Evolutionary conservation across 2,329 filamentous ascomycete genomes (phyloP).

Genomic region (Epichloe typhina): DNA sequence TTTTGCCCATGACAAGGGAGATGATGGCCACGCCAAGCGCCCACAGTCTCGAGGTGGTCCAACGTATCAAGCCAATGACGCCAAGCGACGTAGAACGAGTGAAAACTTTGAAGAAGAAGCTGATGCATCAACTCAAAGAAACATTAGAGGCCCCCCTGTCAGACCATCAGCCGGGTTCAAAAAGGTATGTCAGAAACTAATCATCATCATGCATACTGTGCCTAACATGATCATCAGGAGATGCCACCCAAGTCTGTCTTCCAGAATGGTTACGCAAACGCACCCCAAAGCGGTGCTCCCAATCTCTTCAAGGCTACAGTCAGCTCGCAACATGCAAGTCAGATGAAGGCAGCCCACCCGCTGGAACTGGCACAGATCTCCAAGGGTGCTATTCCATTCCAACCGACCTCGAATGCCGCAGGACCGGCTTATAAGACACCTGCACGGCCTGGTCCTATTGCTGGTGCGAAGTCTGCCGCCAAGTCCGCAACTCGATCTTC

Average conservation of each 20-base stretch:
- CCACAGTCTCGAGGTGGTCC: constrained; percentile 36
- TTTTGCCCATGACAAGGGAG: constrained; percentile 51
- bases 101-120: constrained; percentile 55
- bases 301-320: constrained; percentile 54
- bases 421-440: constrained; percentile 56
- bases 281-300: constrained; percentile 39
- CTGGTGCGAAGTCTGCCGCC: constrained; percentile 38
- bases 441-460: constrained; percentile 35
- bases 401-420: constrained; percentile 48
- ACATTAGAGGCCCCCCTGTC: constrained; percentile 75
- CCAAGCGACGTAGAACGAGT: constrained; percentile 68
- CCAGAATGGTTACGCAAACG: constrained; percentile 47
- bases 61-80: constrained; percentile 56
- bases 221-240: constrained; percentile 31
- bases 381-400: constrained; percentile 82
- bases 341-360: constrained; percentile 51
- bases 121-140: constrained; percentile 41
- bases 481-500: constrained; percentile 57
- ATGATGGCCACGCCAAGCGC: constrained; percentile 34
- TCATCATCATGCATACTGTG: neutral
- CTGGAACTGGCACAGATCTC: constrained; percentile 80
- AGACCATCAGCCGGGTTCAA: constrained; percentile 59
- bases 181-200: constrained; percentile 48
- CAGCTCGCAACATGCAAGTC: constrained; percentile 52
- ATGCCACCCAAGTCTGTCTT: constrained; percentile 46